A percentile compares a stretch with the other conserved stretches of the same genome.
phyloP scores from a whole-genome alignment of 257 asterid species.

The Capsicum rhomboideum region DNA sequence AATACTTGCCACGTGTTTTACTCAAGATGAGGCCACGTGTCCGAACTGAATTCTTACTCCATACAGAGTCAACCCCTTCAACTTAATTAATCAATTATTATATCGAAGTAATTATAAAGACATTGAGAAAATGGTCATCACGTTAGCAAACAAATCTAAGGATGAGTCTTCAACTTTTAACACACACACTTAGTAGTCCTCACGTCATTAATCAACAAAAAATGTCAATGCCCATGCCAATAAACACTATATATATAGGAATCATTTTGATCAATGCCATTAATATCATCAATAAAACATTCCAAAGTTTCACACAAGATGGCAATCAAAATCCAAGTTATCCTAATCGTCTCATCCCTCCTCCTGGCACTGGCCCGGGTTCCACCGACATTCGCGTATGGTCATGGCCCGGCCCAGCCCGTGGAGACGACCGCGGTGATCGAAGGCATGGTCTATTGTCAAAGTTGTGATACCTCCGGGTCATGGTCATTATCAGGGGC shows the following conservation, averaged over 20 bases:
- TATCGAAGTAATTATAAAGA: neutral
- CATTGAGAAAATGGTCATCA: conserved; percentile 29
- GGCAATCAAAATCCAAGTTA: conserved; percentile 36
- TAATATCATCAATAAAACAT: neutral
- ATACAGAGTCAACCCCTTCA: no score
- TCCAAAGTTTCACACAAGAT: conserved; percentile 15
- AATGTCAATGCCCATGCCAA: neutral
- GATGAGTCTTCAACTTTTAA: neutral
- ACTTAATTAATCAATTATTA: no score
- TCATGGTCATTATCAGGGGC: conserved; percentile 52
- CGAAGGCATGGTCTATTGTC: conserved; percentile 78
- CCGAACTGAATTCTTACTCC: no score
- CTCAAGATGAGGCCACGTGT: no score
- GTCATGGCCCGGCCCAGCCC: conserved; percentile 15
- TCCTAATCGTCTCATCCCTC: conserved; percentile 14
- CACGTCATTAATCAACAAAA: neutral
- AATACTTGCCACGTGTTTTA: no score
- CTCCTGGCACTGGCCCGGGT: conserved; percentile 22
- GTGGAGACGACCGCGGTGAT: conserved; percentile 46
- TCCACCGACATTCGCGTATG: conserved; percentile 15
- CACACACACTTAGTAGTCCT: neutral
- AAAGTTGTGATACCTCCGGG: conserved; percentile 44
- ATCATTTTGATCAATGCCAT: conserved; percentile 2
- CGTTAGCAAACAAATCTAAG: conserved; percentile 25
- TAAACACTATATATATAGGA: conserved; percentile 15